Conservation (phyloP, 352 stramenopile genomes). For the Pelagophyceae sp. region DNA sequence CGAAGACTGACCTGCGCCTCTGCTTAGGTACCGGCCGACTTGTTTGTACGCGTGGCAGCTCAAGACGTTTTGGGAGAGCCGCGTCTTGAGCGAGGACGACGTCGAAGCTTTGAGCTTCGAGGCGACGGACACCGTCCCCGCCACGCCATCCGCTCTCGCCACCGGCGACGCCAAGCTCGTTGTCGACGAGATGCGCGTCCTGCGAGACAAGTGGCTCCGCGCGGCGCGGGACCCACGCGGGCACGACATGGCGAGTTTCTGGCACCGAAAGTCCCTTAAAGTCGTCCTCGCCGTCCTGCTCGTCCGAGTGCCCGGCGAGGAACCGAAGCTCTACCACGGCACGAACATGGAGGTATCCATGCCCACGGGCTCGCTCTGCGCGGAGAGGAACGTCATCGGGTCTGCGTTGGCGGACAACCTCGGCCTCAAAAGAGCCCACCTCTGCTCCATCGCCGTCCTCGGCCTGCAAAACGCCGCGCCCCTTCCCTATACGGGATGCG, state of each 20-base stretch:
- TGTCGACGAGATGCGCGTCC: constrained; percentile 76
- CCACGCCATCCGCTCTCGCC: constrained; percentile 64
- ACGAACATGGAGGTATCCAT: constrained; percentile 98
- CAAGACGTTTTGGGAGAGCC: constrained; percentile 97
- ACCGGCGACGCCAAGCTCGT: constrained; percentile 69
- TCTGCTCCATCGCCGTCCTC: constrained; percentile 90
- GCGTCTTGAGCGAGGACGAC: constrained; percentile 82
- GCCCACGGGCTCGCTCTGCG: constrained; percentile 84
- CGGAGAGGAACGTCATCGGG: constrained; percentile 94
- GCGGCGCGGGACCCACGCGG: background rate
- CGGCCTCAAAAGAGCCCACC: constrained; percentile 72
- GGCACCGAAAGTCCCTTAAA: constrained; percentile 83
- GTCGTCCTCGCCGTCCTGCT: constrained; percentile 92
- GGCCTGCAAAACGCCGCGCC: too few relatives aligned
- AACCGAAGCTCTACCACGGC: constrained; percentile 74
- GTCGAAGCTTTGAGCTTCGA: constrained; percentile 93
- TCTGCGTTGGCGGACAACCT: constrained; percentile 86
- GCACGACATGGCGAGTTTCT: constrained; percentile 86
- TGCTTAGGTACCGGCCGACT: constrained; percentile 79
- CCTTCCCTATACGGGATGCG: too few relatives aligned
- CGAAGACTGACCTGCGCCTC: too few relatives aligned
- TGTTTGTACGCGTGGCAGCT: constrained; percentile 98
- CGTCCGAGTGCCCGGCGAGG: constrained; percentile 67
- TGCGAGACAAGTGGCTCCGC: constrained; percentile 26
- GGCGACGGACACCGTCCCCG: constrained; percentile 88